Evolutionary conservation across 2,329 filamentous ascomycete species (phyloP).

Genomic region (Thielaviopsis musarum): DNA sequence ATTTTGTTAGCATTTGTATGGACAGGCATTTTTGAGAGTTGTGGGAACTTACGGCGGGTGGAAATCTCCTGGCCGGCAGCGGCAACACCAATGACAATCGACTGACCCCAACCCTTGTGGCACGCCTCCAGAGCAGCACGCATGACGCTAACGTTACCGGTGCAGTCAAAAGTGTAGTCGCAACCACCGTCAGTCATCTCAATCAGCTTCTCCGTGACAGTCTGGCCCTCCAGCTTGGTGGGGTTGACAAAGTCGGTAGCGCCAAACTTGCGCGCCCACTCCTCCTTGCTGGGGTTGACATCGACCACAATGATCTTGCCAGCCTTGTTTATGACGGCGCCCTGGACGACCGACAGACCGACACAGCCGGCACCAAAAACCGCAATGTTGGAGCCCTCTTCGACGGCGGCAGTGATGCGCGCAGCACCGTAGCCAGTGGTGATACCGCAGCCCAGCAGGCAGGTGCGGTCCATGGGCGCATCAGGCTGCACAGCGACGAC

Average conservation of each 20-base stretch:
- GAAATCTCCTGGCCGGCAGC: conserved; percentile 91
- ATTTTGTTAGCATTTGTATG: conserved; percentile 11
- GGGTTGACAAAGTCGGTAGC: conserved; percentile 97
- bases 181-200: conserved; percentile 97
- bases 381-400: conserved; percentile 77
- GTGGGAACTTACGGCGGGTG: conserved; percentile 59
- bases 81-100: conserved; percentile 93
- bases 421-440: conserved; percentile 96
- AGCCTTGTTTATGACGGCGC: conserved; percentile 71
- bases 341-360: conserved; percentile 87
- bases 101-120: conserved; percentile 98
- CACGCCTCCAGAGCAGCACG: conserved; percentile 87
- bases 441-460: conserved; percentile 92
- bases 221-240: conserved; percentile 57
- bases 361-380: conserved; percentile 95
- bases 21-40: not conserved
- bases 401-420: conserved; percentile 79
- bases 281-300: conserved; percentile 79
- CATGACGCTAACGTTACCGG: conserved; percentile 93
- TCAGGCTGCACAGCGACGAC: conserved; percentile 84
- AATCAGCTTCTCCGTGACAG: conserved; percentile 78
- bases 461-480: conserved; percentile 90
- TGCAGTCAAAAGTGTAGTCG: conserved; percentile 99
- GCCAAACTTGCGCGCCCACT: conserved; percentile 85
- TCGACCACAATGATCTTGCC: conserved; percentile 57